phyloP scores from a whole-genome alignment of 169 alveolate genomes.

The Amoebophrya sp. region DNA sequence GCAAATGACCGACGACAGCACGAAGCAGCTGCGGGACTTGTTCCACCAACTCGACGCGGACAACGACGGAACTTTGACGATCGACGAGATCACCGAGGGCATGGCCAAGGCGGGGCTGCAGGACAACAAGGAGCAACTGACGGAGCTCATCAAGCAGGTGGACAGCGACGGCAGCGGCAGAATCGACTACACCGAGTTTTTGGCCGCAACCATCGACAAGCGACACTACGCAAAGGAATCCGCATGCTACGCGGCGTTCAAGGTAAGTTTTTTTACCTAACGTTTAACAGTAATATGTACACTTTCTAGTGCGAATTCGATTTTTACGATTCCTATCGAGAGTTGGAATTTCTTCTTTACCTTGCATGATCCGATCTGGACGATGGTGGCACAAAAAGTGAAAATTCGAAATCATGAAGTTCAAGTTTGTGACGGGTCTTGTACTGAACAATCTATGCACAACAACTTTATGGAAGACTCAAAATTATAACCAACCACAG shows the following conservation, averaged over 20 bases:
- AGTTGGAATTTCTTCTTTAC: too few species aligned
- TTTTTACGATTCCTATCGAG: too few species aligned
- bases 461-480: too few species aligned
- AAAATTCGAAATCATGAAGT: too few species aligned
- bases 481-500: too few species aligned
- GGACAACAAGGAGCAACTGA: constrained; percentile 54
- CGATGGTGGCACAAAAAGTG: too few species aligned
- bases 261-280: too few species aligned
- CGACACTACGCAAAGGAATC: constrained; percentile 43
- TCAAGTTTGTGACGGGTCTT: too few species aligned
- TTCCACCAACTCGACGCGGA: constrained; percentile 56
- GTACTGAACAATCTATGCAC: too few species aligned
- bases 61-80: constrained; percentile 57
- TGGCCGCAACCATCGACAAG: constrained; percentile 64
- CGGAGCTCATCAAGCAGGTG: constrained; percentile 59
- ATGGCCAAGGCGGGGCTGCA: constrained; percentile 33
- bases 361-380: too few species aligned
- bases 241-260: not conserved
- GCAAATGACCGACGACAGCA: constrained; percentile 57
- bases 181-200: constrained; percentile 64
- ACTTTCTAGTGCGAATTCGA: too few species aligned
- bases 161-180: constrained; percentile 67
- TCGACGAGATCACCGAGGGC: constrained; percentile 29
- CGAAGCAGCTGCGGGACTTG: constrained; percentile 53
- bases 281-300: too few species aligned